Evolutionary conservation across 352 stramenopile genomes (phyloP), one percentile per base, ranked within the genome.

Genomic region (Pythium aquatile): DNA sequence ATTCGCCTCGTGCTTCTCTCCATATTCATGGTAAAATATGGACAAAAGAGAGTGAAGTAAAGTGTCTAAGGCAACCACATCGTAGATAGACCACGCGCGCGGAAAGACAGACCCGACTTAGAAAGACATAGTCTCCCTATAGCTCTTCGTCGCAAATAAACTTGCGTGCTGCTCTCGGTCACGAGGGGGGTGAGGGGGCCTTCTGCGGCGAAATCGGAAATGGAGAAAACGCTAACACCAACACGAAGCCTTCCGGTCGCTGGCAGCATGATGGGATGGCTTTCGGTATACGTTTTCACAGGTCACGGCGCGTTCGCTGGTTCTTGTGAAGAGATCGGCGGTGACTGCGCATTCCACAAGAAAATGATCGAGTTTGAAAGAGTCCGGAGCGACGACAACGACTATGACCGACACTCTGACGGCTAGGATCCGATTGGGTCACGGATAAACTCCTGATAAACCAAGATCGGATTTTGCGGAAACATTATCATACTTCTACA

Each of bases 51-150:
- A 76, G 65, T 76, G 66, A 78, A 61, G 16, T 47, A 49, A 57
- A 68, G 61, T 53, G 56, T 65, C 63, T 56, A 33, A 24, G 8
- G n/a, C 48, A 65, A 90, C 83, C 80, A 90, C 64, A 85, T 87
- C 76, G 85, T 70, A n/a, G 55, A 55, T 88, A 78, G 81, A 88
- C 58, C 52, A 65, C 66, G 55, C 61, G 57, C 79, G 81, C 71
- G 68, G 77, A 85, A 80, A 88, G 79, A 77, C 70, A 77, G 66
- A 82, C 57, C 80, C 83, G 85, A 90, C 81, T 92, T 92, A 92
- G 83, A 92, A 92, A 92, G 83, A 89, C 83, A 92, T 92, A 75
- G 83, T 89, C 81, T 90, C 76, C 79, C 79, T 87, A 81, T 65
- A 78, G 83, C 58, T 77, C 76, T 77, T 89, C 74, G 80, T 89